phyloP scores from a whole-genome alignment of 1,284 basidiomycete species.

The Farysia itapuensis region DNA sequence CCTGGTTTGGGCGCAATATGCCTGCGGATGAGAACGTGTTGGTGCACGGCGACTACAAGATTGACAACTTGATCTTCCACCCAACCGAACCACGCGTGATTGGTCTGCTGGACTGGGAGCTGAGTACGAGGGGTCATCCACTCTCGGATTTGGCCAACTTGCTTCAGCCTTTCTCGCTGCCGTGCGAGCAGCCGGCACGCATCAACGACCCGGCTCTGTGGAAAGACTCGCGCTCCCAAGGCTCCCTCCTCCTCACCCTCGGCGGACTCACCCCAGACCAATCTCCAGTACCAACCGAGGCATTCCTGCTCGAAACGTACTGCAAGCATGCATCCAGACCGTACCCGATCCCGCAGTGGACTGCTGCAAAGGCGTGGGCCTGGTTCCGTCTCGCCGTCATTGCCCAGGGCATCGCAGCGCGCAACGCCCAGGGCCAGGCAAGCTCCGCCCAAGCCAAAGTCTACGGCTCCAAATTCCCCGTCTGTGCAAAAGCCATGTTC shows the following conservation, averaged over 20 bases:
- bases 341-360: slow-evolving; percentile 75
- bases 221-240: slow-evolving; percentile 3
- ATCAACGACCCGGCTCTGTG: slow-evolving; percentile 22
- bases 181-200: slow-evolving; percentile 5
- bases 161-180: slow-evolving; percentile 67
- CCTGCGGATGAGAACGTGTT: slow-evolving; percentile 70
- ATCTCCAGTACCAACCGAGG: slow-evolving; percentile 67
- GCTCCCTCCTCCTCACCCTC: slow-evolving; percentile 35
- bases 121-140: slow-evolving; percentile 70
- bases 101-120: slow-evolving; percentile 93
- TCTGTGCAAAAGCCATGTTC: slow-evolving; percentile 18
- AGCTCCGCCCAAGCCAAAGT: slow-evolving; percentile 68
- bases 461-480: slow-evolving; percentile 45
- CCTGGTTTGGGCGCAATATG: slow-evolving; percentile 74
- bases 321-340: slow-evolving; percentile 67
- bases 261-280: slow-evolving; percentile 63
- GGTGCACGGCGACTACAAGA: slow-evolving; percentile 94
- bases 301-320: slow-evolving; percentile 76
- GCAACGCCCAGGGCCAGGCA: slow-evolving; percentile 79
- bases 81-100: slow-evolving; percentile 87
- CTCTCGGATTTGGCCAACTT: slow-evolving; percentile 90
- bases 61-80: slow-evolving; percentile 93
- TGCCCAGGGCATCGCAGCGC: slow-evolving; percentile 87
- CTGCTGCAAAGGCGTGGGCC: slow-evolving; percentile 81
- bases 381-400: slow-evolving; percentile 85